phyloP scores from a whole-genome alignment of 2,329 filamentous ascomycete species.

The Talaromyces verruculosus region DNA sequence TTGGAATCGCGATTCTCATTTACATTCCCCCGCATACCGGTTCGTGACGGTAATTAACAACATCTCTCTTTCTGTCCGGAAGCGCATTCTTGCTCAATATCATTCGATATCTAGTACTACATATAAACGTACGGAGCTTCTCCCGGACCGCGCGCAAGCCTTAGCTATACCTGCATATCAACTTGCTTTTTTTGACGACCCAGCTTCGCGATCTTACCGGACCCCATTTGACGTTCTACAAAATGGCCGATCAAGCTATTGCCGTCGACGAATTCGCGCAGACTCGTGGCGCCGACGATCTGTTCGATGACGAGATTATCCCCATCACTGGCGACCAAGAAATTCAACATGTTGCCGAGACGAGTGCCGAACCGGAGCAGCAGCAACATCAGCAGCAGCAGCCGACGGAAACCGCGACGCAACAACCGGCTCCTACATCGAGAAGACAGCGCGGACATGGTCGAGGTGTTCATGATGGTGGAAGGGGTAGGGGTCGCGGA shows the following conservation, averaged over 20 bases:
- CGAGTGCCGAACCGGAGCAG: slow-evolving; percentile 22
- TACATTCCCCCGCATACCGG: not conserved
- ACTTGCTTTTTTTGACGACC: not conserved
- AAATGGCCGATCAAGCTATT: slow-evolving; percentile 20
- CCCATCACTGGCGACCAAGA: slow-evolving; percentile 41
- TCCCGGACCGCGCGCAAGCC: not conserved
- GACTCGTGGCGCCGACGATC: slow-evolving; percentile 51
- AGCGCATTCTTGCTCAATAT: not conserved
- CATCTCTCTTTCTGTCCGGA: not conserved
- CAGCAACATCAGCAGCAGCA: slow-evolving; percentile 17
- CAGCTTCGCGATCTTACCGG: not conserved
- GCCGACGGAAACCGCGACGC: slow-evolving; percentile 23
- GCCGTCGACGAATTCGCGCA: slow-evolving; percentile 51
- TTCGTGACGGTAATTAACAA: slow-evolving; percentile 8
- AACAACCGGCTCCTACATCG: slow-evolving; percentile 27
- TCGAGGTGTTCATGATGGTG: slow-evolving; percentile 16
- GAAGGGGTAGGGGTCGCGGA: slow-evolving; percentile 14
- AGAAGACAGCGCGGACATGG: slow-evolving; percentile 19
- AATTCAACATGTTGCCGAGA: slow-evolving; percentile 24
- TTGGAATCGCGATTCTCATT: not conserved
- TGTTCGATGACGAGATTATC: slow-evolving; percentile 54
- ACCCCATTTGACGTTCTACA: not conserved
- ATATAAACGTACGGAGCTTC: not conserved
- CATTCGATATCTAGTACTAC: not conserved
- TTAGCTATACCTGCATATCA: not conserved